Evolutionary conservation across 1,284 basidiomycete species (phyloP).

Genomic region (Ganoderma sp.): DNA sequence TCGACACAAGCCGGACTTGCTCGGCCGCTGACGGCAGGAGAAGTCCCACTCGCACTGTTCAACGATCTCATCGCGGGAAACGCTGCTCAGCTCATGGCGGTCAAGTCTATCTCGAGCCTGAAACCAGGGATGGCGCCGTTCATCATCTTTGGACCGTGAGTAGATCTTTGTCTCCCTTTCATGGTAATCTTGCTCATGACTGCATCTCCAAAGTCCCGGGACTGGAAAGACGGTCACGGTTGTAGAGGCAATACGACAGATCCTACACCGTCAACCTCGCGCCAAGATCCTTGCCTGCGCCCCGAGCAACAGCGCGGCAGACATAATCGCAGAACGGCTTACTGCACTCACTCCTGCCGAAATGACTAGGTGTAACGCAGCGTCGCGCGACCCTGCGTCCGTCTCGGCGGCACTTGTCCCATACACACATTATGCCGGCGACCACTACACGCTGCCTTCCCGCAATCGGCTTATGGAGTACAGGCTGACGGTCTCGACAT

Average conservation of each 20-base stretch:
- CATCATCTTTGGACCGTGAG: conserved; percentile 71
- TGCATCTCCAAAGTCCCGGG: conserved; percentile 51
- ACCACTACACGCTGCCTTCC: conserved; percentile 55
- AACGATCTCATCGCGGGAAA: conserved; percentile 57
- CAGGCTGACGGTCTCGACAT: conserved; percentile 65
- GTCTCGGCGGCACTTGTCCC: conserved; percentile 51
- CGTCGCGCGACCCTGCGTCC: conserved; percentile 53
- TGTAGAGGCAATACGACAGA: conserved; percentile 67
- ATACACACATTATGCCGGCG: conserved; percentile 48
- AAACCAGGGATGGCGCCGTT: conserved; percentile 59
- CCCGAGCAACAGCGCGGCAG: conserved; percentile 67
- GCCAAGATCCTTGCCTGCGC: conserved; percentile 67
- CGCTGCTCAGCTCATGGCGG: conserved; percentile 57
- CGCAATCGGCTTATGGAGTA: conserved; percentile 50
- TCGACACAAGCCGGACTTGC: conserved; percentile 37
- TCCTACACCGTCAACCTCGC: conserved; percentile 49
- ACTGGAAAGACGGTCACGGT: conserved; percentile 75
- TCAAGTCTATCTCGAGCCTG: conserved; percentile 54
- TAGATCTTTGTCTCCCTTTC: conserved; percentile 22
- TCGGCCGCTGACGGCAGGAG: conserved; percentile 21
- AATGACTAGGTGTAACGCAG: conserved; percentile 70
- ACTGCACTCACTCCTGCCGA: conserved; percentile 42
- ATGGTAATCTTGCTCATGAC: too few relatives aligned
- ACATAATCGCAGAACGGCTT: conserved; percentile 64
- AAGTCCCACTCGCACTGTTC: conserved; percentile 36